Evolutionary conservation across 805 yeast species (phyloP).

Genomic region (Starmerella riodocensis): DNA sequence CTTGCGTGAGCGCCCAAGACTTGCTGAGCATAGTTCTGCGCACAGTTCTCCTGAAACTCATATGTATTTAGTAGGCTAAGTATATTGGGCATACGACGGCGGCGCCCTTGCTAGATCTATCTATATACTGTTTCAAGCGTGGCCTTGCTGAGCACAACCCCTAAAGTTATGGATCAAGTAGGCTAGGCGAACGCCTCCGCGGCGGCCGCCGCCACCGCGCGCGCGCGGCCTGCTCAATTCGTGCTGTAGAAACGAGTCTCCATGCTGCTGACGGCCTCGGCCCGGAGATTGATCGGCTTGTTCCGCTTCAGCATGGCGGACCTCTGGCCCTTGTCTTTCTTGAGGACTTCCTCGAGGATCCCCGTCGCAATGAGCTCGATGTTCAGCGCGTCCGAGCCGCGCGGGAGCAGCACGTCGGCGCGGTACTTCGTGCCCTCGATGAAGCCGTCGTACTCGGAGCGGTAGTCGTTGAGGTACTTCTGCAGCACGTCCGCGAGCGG

Average conservation of each 20-base stretch:
- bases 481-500: conserved; percentile 27
- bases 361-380: conserved; percentile 54
- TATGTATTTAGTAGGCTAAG: too few species aligned
- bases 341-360: conserved; percentile 27
- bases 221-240: too few species aligned
- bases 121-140: neutral
- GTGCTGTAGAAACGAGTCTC: conserved; percentile 14
- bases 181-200: too few species aligned
- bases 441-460: conserved; percentile 55
- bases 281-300: conserved; percentile 15
- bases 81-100: too few species aligned
- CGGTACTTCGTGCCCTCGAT: conserved; percentile 47
- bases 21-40: too few species aligned
- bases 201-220: too few species aligned
- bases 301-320: neutral
- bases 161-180: too few species aligned
- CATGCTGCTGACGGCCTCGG: conserved; percentile 11
- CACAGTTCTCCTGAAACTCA: too few species aligned
- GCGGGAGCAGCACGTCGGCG: conserved; percentile 64
- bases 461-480: conserved; percentile 41
- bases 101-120: neutral
- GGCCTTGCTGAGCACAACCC: too few species aligned
- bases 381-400: conserved; percentile 51
- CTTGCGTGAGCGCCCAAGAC: too few species aligned
- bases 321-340: neutral